Base-by-base conservation (phyloP, 768 basidiomycete genomes). In the Rhizopogon vesiculosus region DNA sequence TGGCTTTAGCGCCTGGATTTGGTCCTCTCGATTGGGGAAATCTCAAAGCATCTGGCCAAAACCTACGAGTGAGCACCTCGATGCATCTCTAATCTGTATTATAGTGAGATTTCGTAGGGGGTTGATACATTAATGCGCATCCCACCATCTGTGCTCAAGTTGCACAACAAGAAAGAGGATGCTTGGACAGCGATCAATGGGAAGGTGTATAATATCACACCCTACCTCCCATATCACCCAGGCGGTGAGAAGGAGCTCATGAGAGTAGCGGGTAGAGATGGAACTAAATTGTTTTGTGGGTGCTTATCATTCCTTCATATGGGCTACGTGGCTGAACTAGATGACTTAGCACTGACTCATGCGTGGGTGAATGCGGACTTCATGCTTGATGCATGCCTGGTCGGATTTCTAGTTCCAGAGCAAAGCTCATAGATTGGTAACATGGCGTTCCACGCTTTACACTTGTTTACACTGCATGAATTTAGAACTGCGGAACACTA, bases 351-450 rank as follows among this genome's bases (percentile, higher is more conserved):
- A 45, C 72, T 82, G 22, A 98, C 95, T 0, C 96, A 99, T 69
- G 91, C 87, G 3, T 99, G 96, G 96, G 94, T 99, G 33, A 98
- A 93, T 62, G 83, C 81, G n/a, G 96, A 99, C 50, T 87, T 87
- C 62, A 97, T 98, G 92, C 77, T 99, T 19, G 95, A 98, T 66
- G 80, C 85, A 35, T 98, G 93, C 69, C 76, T 97, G 45, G 89
- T 99, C 39, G 96, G 96, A 15, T 91, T 97, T 64, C 74, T 99
- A 41, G 84, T 94, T 12, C 70, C 87, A 1, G 91, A 93, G 62
- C 80, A 84, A 29, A 72, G 75, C 33, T 68, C 72, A 19, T 74
- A 72, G 31, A 18, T 45, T n/a, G 31, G 38, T 51, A 31, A 28
- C 46, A 10, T 39, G n/a, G n/a, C 8, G 18, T 42, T 46, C 46